Base-by-base conservation (phyloP, 2,329 filamentous ascomycete genomes). In the Alternaria sp. region DNA sequence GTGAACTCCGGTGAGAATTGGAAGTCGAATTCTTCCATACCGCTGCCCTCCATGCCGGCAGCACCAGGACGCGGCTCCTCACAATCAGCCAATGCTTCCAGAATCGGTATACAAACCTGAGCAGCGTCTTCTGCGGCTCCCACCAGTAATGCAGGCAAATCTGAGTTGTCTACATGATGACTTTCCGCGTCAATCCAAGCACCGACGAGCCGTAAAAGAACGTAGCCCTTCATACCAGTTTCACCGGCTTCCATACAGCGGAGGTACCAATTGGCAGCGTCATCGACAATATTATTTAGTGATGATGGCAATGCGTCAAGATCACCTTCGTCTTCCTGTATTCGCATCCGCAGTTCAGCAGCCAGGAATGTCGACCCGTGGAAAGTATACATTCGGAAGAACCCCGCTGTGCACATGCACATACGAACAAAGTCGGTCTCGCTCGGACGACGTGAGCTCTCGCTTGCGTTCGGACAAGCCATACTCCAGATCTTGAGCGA, bases 161-260 rank as follows among this genome's bases (percentile, higher is more conserved):
- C 71, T 2, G 66, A 49, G 19, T 62, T 64, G 4, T 40, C 19
- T 9, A 72, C 17, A 3, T 63, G 40, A 25, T 53, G 57, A 46
- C 63, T 68, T 15, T 73, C 65, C 2, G 63, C 73, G n/a, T 73
- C 61, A 6, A 72, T 73, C 44, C 73, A 70, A 15, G 69, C 67
- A 8, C 36, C 30, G 15, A 76, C 25, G 11, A 77, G 50, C 26
- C 57, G 57, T 21, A 70, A 50, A 4, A 77, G 65, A 17, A 77
- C 51, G 49, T 75, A 73, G 8, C 73, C 75, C 30, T 78, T 78
- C 15, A 74, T 62, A 47, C 73, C 73, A 2, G 72, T 75, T 51
- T 78, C 75, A 12, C 76, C 76, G 17, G 70, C 74, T 54, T 72
- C 65, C 7, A 77, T 68, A 45, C 65, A 67, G 12, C 57, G 58